Conservation (phyloP, 1,139 yeast genomes). For the Lodderomyces oxycetoniae region DNA sequence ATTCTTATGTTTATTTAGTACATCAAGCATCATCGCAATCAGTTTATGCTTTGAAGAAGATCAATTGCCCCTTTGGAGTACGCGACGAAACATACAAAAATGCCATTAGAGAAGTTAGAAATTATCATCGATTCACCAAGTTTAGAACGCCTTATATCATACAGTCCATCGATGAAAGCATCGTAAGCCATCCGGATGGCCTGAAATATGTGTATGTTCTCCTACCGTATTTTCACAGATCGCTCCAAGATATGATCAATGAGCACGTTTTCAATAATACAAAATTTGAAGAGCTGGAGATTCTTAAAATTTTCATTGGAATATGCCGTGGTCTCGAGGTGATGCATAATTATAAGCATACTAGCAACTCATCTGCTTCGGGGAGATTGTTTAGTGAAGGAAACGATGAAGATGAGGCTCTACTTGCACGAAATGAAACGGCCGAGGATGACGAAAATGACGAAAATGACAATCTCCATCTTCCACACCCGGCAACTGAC, state of each 20-base stretch:
- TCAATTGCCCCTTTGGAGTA: constrained; percentile 82
- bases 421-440: constrained; percentile 16
- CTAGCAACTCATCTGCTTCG: constrained; percentile 15
- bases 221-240: constrained; percentile 67
- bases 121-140: constrained; percentile 61
- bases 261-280: constrained; percentile 52
- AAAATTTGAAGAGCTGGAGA: constrained; percentile 50
- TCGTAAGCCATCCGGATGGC: constrained; percentile 73
- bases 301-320: constrained; percentile 59
- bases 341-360: constrained; percentile 62
- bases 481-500: constrained; percentile 8
- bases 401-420: constrained; percentile 25
- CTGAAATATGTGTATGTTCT: constrained; percentile 72
- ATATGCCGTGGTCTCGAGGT: constrained; percentile 69
- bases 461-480: no score
- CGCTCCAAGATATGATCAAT: constrained; percentile 75
- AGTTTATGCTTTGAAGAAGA: constrained; percentile 73
- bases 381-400: constrained; percentile 24
- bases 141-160: constrained; percentile 60
- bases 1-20: constrained; percentile 81
- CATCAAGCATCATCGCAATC: constrained; percentile 40
- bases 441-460: constrained; percentile 23
- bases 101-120: constrained; percentile 74
- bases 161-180: constrained; percentile 62
- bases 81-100: constrained; percentile 54